phyloP scores from a whole-genome alignment of 1,284 basidiomycete species.

The Melampsora larici-populina region DNA sequence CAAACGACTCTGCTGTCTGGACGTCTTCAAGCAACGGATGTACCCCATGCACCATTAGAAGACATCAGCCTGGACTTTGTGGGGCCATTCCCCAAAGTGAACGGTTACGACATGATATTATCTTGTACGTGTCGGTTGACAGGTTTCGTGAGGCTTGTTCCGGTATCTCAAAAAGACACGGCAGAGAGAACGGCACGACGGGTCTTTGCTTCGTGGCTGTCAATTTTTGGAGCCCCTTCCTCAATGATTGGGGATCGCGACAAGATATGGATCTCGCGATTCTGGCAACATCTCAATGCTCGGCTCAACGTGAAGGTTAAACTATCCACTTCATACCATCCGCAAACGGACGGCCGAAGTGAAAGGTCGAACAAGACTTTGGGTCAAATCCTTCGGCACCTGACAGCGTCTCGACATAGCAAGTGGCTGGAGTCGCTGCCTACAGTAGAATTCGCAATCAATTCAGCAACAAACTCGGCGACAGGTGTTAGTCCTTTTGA shows the following conservation, averaged over 20 bases:
- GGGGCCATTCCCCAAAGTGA: no score
- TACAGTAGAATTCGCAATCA: neutral
- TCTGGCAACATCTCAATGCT: neutral
- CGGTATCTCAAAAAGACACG: neutral
- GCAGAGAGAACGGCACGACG: no score
- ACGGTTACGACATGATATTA: no score
- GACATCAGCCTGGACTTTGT: no score
- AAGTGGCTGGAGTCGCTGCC: conserved; percentile 41
- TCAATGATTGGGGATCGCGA: neutral
- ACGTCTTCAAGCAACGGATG: conserved; percentile 33
- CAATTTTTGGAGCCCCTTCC: neutral
- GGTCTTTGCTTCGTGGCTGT: neutral
- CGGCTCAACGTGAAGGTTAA: neutral
- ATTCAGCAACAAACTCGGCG: neutral
- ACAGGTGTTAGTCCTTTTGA: neutral
- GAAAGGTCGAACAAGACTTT: conserved; percentile 54
- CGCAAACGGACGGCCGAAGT: no score
- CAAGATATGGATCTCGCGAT: conserved; percentile 45
- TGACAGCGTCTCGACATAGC: neutral
- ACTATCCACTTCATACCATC: no score
- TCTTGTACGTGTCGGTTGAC: no score
- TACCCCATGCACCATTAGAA: no score
- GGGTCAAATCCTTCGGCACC: conserved; percentile 45
- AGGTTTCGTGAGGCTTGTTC: neutral
- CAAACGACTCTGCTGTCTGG: conserved; percentile 21